Base-by-base conservation (phyloP, 225 moss, liverwort and hornwort species). In the Physcomitrium patens region DNA sequence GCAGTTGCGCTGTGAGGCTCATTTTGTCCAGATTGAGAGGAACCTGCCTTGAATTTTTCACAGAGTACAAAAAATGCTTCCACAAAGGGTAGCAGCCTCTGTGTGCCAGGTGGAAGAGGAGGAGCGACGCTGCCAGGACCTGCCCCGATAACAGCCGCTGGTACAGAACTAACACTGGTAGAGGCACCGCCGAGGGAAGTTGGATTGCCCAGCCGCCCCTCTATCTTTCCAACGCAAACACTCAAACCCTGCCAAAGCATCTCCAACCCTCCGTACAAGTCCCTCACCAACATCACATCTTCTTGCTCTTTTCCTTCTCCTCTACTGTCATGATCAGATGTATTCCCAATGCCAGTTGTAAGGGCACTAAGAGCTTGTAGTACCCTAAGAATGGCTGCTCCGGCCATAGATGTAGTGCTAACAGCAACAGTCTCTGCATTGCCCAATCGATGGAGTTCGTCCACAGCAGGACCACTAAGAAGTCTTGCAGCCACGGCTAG, bases 31-130 rank as follows among this genome's bases (percentile, higher is more conserved):
- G 89, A 54, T 57, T 76, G 77, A 15, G 90, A 59, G 26, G 94
- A 88, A 47, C 94, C 92, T 49, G 86, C 73, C 73, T 89, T 89
- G 37, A 96, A 81, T 68, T 96, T 96, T 53, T 96, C 96, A 77
- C 96, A 96, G 63, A 96, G 74, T 31, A 96, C 94, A 82, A 96
- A 94, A 70, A 96, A 96, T 28, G 88, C 96, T 79, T 96, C 96
- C 75, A 96, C 94, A 51, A 94, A 94, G 2, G 96, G 96, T 47
- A 96, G 77, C 76, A 96, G 76, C 55, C 92, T 94, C 69, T 96
- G 96, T 47, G 96, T 86, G 24, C 92, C 96, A 16, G 94, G 94
- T 60, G 96, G 96, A 67, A 94, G 91, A 63, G 94, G 96, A 62
- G 96, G 94, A 3, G 93, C 86, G n/a, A 90, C 84, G 7, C 87